Evolutionary conservation across 75 land plant species (phyloP).

Genomic region (Picea glauca): DNA sequence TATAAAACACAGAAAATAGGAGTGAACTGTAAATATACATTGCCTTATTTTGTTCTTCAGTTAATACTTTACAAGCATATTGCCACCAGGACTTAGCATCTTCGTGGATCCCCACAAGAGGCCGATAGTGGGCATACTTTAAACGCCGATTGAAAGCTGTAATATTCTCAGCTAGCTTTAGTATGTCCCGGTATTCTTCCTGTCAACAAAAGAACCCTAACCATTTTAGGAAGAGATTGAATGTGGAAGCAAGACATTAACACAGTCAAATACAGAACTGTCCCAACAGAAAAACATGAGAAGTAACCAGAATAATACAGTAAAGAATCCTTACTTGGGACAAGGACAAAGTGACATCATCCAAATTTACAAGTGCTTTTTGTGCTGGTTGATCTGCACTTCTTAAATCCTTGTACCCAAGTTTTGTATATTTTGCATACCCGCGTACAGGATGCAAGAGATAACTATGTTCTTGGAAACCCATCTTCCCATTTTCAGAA

Average conservation of each 20-base stretch:
- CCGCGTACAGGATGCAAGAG: slow-evolving; percentile 88
- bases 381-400: slow-evolving; percentile 59
- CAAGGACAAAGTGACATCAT: slow-evolving; percentile 88
- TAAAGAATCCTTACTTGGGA: slow-evolving; percentile 63
- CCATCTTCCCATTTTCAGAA: slow-evolving; percentile 20
- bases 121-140: slow-evolving; percentile 90
- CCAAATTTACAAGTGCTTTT: slow-evolving; percentile 73
- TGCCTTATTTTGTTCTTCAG: slow-evolving; percentile 75
- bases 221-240: not conserved
- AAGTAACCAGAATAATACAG: not conserved
- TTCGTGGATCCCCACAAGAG: slow-evolving; percentile 52
- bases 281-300: not conserved
- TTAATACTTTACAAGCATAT: slow-evolving; percentile 74
- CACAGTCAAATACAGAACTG: not conserved
- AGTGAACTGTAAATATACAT: slow-evolving; percentile 42
- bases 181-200: slow-evolving; percentile 84
- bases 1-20: not conserved
- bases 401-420: slow-evolving; percentile 43
- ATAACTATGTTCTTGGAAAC: slow-evolving; percentile 49
- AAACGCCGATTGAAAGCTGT: slow-evolving; percentile 83
- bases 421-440: slow-evolving; percentile 78
- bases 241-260: not conserved
- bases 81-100: slow-evolving; percentile 86
- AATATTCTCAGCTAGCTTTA: slow-evolving; percentile 90
- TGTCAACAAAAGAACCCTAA: slow-evolving; percentile 23